These are phyloP conservation scores for Dovyalis caffra DNA, from an alignment of 345 rosid genomes.

Conservation along the genomic window DNA sequence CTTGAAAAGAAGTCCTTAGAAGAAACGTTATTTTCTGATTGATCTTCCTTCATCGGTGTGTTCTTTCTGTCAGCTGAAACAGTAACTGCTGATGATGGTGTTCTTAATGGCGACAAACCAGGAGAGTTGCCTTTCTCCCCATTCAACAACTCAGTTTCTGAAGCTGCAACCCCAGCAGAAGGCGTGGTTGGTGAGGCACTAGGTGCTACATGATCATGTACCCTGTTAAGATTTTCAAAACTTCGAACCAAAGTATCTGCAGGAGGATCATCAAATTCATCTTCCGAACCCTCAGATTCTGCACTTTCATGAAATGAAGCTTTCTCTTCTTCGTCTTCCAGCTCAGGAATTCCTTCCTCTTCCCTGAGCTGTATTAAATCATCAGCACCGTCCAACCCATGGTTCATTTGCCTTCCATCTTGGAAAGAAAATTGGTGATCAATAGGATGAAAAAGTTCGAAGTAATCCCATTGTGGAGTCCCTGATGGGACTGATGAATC, in stretches of 20 bases:
- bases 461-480: constrained; percentile 84
- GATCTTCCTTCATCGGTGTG: constrained; percentile 50
- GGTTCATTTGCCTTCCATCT: constrained; percentile 40
- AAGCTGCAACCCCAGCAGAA: constrained; percentile 38
- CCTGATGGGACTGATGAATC: constrained; percentile 51
- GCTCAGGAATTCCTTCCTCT: constrained; percentile 60
- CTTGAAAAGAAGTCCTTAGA: constrained; percentile 78
- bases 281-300: constrained; percentile 63
- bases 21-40: constrained; percentile 48
- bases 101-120: constrained; percentile 60
- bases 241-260: constrained; percentile 65
- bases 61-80: constrained; percentile 36
- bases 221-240: constrained; percentile 66
- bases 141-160: constrained; percentile 51
- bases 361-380: constrained; percentile 47
- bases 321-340: constrained; percentile 64
- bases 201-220: constrained; percentile 38
- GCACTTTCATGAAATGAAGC: constrained; percentile 53
- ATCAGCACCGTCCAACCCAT: constrained; percentile 42
- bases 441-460: constrained; percentile 63
- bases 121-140: constrained; percentile 64
- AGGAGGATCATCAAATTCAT: constrained; percentile 72
- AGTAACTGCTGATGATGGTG: constrained; percentile 36
- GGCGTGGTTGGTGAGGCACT: constrained; percentile 42
- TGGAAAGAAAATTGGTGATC: constrained; percentile 59